Base-by-base conservation (phyloP, 2,329 filamentous ascomycete species). In the Exophiala xenobiotica region DNA sequence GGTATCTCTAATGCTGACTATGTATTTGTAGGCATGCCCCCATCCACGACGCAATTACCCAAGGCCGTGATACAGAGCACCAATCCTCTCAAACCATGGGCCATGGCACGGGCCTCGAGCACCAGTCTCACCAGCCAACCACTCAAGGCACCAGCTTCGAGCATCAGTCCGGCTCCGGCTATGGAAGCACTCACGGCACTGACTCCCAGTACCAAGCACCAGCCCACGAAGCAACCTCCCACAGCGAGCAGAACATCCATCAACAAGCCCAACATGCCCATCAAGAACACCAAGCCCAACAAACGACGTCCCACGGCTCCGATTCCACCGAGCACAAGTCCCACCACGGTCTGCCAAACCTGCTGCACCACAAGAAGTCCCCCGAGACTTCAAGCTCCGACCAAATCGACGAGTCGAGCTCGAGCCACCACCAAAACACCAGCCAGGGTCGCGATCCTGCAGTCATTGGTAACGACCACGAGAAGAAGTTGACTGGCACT, bases 371-470 rank as follows among this genome's bases (percentile, higher is more conserved):
- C 19, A 31, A 49, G 35, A 18, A 31, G 38, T n/a, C 19, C 14
- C 14, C 26, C 37, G 22, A 24, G 9, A 49, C 26, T n/a, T n/a
- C n/a, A 22, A 26, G 51, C 9, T 20, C 16, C 27, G 33, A 20
- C 22, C 4, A 18, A 4, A 6, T 38, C 26, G 12, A 18, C 12
- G 50, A 44, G 8, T 31, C 46, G 2, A 18, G 26, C 26, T 12
- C 14, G 16, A 20, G 23, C 9, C 23, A 50, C 14, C 26, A 38
- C 18, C 51, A 55, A 18, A 49, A 41, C 24, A 29, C 51, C 12
- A 26, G 43, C 6, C 51, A 56, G 40, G 54, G 52, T 12, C 37
- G 49, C 6, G 59, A 63, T 44, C 58, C 58, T 38, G 46, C 54
- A 19, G 24, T 61, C 16, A 43, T 56, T n/a, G 51, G 49, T 31